Evolutionary conservation across 2,329 filamentous ascomycete genomes (phyloP).

Genomic region (Aspergillus clavatus): DNA sequence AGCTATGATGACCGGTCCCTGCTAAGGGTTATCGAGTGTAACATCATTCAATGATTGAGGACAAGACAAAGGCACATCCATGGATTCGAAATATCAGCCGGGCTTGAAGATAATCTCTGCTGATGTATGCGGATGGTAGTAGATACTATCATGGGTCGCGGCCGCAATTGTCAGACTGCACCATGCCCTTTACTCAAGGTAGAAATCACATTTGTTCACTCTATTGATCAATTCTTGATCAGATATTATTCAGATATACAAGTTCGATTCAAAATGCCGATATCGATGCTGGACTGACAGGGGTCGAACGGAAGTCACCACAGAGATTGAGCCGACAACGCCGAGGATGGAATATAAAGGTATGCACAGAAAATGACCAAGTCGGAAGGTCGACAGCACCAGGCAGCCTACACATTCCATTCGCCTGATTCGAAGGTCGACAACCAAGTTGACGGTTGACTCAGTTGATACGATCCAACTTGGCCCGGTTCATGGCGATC

Average conservation of each 20-base stretch:
- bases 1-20: too few species aligned
- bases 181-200: constrained; percentile 6
- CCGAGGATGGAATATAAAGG: constrained; percentile 15
- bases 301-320: too few species aligned
- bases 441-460: not conserved
- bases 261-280: not conserved
- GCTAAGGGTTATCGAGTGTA: too few species aligned
- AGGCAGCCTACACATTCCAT: constrained; percentile 23
- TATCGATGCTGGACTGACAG: not conserved
- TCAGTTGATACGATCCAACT: constrained; percentile 55
- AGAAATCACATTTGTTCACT: not conserved
- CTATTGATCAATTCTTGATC: constrained; percentile 3
- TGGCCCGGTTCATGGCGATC: constrained; percentile 71
- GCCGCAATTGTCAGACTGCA: too few species aligned
- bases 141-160: too few species aligned
- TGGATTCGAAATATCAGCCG: too few species aligned
- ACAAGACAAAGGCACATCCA: too few species aligned
- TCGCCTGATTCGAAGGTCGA: not conserved
- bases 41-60: too few species aligned
- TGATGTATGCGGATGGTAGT: too few species aligned
- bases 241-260: not conserved
- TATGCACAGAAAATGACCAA: constrained; percentile 11
- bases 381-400: constrained; percentile 23
- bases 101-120: too few species aligned
- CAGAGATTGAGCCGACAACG: constrained; percentile 18